Base-by-base conservation (phyloP, 345 rosid species). In the Eutrema yunnanense region DNA sequence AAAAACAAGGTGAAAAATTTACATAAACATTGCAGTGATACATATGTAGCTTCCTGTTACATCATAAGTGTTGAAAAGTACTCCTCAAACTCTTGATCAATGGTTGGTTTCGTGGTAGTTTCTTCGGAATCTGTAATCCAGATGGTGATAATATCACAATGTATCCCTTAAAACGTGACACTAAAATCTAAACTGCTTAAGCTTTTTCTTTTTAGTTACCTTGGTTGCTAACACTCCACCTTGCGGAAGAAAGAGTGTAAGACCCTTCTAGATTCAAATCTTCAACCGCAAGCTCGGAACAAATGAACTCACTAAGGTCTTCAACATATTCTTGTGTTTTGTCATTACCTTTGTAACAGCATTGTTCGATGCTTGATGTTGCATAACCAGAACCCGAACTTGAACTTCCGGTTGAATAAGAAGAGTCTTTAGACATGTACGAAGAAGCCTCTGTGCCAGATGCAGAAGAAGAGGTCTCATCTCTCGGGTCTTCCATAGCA, bases 51-150 rank as follows among this genome's bases (percentile, higher is more conserved):
- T 33, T 60, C 8, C 0, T 43, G 59, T 63, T 64, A 87, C 74
- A 93, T 80, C 92, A 90, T 85, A 46, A 93, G 94, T 71, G 2
- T 75, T 10, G 98, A 88, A 79, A 93, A 90, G 78, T 88, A 93
- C 37, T 87, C 80, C 83, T 93, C 97, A 59, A 90, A 90, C 77
- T 93, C 98, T 83, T 85, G 84, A 84, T 93, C 97, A 70, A 93
- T 93, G 57, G 94, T 90, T 7, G 90, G 97, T 75, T 85, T 84
- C 30, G 27, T 26, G 3, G 56, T 60, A 42, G 62, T 43, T 75
- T 68, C 77, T 49, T 51, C 29, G 0, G 57, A 10, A 51, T 67
- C 73, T 75, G 73, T 40, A 43, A 42, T 16, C 37, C 53, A 41
- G 52, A 58, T 34, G 44, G 64, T 43, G 62, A 32, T 3, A 44